Conservation (phyloP, 768 basidiomycete genomes). For the Fomitopsis serialis region DNA sequence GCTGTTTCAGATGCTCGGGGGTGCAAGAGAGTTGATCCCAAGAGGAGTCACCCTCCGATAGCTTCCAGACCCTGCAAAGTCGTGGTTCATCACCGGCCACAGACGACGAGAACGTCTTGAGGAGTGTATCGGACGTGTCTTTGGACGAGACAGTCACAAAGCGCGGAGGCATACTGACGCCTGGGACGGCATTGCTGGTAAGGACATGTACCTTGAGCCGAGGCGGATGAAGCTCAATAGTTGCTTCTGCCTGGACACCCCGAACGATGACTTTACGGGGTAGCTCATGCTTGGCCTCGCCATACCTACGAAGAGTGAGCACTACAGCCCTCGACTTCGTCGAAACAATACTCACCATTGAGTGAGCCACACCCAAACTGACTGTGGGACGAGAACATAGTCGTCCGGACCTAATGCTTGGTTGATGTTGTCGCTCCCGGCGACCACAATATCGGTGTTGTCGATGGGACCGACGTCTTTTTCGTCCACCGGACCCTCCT, state of each 20-base stretch:
- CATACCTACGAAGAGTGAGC: slow-evolving; percentile 54
- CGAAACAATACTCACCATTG: slow-evolving; percentile 50
- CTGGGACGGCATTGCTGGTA: slow-evolving; percentile 2
- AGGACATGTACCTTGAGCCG: slow-evolving; percentile 41
- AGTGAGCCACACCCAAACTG: slow-evolving; percentile 63
- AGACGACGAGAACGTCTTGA: slow-evolving; percentile 8
- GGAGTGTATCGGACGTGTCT: slow-evolving; percentile 12
- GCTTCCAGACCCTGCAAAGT: slow-evolving; percentile 59
- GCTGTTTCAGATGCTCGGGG: slow-evolving; percentile 7
- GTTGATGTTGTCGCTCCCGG: slow-evolving; percentile 23
- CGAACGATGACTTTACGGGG: slow-evolving; percentile 63
- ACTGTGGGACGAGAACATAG: slow-evolving; percentile 69
- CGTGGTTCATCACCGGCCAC: not conserved
- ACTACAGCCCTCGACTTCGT: not conserved
- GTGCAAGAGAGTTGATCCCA: slow-evolving; percentile 12
- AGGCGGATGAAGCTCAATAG: slow-evolving; percentile 72
- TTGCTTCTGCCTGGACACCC: slow-evolving; percentile 42
- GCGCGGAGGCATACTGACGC: slow-evolving; percentile 1
- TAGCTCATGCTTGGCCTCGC: slow-evolving; percentile 47
- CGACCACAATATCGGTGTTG: slow-evolving; percentile 61
- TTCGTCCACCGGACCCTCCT: slow-evolving; percentile 58
- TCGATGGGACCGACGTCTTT: slow-evolving; percentile 69
- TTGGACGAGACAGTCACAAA: slow-evolving; percentile 12
- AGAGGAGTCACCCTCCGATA: slow-evolving; percentile 24
- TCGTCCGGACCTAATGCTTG: slow-evolving; percentile 32